Percentiles rank a stretch among this genome's conserved stretches.
phyloP scores from a whole-genome alignment of 805 yeast genomes.

The Pichia occidentalis region DNA sequence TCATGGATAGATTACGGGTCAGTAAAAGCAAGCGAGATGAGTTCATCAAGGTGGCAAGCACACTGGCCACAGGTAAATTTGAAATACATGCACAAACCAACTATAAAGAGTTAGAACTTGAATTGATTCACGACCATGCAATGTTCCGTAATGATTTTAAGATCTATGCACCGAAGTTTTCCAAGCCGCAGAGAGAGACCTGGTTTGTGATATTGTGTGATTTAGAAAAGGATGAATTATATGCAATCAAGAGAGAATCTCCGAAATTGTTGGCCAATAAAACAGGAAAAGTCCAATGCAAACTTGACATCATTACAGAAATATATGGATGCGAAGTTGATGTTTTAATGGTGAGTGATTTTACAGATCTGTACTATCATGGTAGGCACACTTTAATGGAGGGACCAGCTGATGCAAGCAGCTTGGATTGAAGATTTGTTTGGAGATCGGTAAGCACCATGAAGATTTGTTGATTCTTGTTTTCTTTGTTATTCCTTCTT shows the following conservation, averaged over 20 bases:
- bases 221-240: constrained; percentile 44
- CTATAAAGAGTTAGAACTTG: constrained; percentile 34
- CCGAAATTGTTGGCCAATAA: constrained; percentile 35
- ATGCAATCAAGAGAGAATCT: constrained; percentile 68
- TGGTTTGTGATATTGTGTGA: constrained; percentile 76
- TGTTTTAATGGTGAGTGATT: constrained; percentile 57
- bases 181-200: constrained; percentile 85
- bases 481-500: no score
- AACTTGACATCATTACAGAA: constrained; percentile 44
- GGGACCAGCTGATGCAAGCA: no score
- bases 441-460: neutral
- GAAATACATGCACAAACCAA: constrained; percentile 31
- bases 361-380: constrained; percentile 42
- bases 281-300: constrained; percentile 36
- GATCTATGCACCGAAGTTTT: constrained; percentile 73
- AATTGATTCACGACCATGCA: constrained; percentile 46
- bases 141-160: constrained; percentile 53
- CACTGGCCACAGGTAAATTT: constrained; percentile 56
- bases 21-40: constrained; percentile 35
- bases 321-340: constrained; percentile 39
- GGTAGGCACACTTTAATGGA: constrained; percentile 7
- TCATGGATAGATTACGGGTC: constrained; percentile 38
- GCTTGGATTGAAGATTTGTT: neutral
- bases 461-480: no score
- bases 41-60: constrained; percentile 47